phyloP scores from a whole-genome alignment of 768 basidiomycete species.

The Podaxis pistillaris region DNA sequence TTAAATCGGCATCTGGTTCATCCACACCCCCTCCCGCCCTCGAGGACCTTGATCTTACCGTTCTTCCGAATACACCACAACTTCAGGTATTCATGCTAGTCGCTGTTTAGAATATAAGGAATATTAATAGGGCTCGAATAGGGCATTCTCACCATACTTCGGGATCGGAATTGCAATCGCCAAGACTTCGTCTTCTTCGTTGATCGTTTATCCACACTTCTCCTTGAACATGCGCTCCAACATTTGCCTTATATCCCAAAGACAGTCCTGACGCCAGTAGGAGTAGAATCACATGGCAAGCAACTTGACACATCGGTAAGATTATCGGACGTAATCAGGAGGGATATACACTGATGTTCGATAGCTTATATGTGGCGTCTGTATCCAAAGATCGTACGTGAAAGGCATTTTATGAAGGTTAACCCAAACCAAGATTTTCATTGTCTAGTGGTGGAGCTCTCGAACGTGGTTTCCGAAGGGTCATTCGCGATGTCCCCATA shows the following conservation, averaged over 20 bases:
- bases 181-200: constrained; percentile 94
- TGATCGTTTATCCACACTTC: constrained; percentile 79
- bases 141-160: constrained; percentile 89
- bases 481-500: constrained; percentile 80
- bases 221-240: constrained; percentile 84
- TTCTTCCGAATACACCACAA: constrained; percentile 80
- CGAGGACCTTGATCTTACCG: constrained; percentile 53
- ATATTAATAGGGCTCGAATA: constrained; percentile 25
- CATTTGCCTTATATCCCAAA: constrained; percentile 70
- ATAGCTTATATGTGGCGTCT: constrained; percentile 82
- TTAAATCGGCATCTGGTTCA: constrained; percentile 32
- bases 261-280: constrained; percentile 67
- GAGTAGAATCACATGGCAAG: constrained; percentile 54
- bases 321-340: neutral
- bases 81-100: constrained; percentile 52
- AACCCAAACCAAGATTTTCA: neutral
- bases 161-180: constrained; percentile 64
- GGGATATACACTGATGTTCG: neutral
- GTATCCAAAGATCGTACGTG: constrained; percentile 83
- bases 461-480: constrained; percentile 86
- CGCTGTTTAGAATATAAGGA: neutral
- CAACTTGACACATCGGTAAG: constrained; percentile 58
- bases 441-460: constrained; percentile 77
- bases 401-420: neutral
- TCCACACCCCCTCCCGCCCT: constrained; percentile 36